These are phyloP conservation scores for Diaporthe capsici DNA, from an alignment of 2,329 filamentous ascomycete genomes.

Conservation along the genomic window DNA sequence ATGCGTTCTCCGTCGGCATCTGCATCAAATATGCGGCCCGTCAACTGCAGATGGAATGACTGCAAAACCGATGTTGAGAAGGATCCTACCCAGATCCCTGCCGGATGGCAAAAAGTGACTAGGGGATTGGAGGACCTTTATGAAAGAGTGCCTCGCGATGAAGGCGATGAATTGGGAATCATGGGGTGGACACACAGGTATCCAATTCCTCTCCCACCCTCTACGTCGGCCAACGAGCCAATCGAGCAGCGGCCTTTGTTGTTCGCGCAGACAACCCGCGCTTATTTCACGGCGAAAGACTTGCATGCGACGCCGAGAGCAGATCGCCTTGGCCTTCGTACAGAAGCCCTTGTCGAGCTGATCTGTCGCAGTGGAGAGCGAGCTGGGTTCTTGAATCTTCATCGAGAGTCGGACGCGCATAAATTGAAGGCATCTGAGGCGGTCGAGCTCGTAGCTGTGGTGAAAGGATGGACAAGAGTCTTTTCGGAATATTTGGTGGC, in stretches of 20 bases:
- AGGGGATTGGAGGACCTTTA: too few species aligned
- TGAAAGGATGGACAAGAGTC: neutral
- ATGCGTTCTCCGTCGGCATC: neutral
- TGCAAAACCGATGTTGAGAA: neutral
- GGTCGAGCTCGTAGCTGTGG: constrained; percentile 2
- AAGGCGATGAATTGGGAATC: neutral
- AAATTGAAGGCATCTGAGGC: too few species aligned
- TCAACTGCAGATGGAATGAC: neutral
- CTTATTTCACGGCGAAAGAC: neutral
- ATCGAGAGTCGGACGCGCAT: neutral
- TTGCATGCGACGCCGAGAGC: too few species aligned
- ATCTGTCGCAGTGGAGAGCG: neutral
- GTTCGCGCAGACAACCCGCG: neutral
- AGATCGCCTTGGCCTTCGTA: neutral
- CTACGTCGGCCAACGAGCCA: neutral
- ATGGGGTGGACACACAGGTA: neutral
- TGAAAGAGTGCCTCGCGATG: neutral
- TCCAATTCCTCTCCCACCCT: neutral
- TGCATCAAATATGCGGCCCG: neutral
- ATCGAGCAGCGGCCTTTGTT: neutral
- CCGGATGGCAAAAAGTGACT: neutral
- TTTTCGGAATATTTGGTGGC: neutral
- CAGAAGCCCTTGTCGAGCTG: neutral
- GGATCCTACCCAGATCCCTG: neutral
- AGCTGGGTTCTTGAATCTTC: neutral